Evolutionary conservation across 2,329 filamentous ascomycete genomes (phyloP).

Genomic region (Aspergillus flavus): DNA sequence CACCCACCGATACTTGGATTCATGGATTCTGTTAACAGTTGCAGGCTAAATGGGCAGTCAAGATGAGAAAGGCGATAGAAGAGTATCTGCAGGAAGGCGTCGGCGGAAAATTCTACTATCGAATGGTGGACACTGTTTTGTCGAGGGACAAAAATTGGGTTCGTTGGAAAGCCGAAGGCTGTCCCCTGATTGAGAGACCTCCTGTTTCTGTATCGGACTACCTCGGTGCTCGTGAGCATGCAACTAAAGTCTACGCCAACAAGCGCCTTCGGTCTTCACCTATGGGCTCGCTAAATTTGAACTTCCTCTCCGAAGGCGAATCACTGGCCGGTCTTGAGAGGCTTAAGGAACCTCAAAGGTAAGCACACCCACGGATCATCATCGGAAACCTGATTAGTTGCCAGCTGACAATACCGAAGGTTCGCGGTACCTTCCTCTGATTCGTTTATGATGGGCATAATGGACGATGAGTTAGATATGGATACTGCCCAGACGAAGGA

Average conservation of each 20-base stretch:
- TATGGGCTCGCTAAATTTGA: constrained; percentile 73
- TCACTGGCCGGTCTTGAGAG: constrained; percentile 65
- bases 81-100: constrained; percentile 77
- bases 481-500: constrained; percentile 72
- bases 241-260: constrained; percentile 67
- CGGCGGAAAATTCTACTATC: constrained; percentile 90
- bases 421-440: constrained; percentile 71
- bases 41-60: constrained; percentile 79
- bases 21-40: constrained; percentile 18
- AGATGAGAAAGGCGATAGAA: constrained; percentile 77
- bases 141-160: constrained; percentile 98
- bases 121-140: constrained; percentile 95
- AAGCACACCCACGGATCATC: constrained; percentile 21
- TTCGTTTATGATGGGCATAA: constrained; percentile 72
- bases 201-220: constrained; percentile 71
- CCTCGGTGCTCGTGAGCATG: constrained; percentile 66
- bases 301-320: constrained; percentile 73
- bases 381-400: not conserved
- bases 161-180: constrained; percentile 95
- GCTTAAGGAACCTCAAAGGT: constrained; percentile 65
- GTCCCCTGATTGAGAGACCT: constrained; percentile 79
- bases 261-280: constrained; percentile 71
- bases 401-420: constrained; percentile 41
- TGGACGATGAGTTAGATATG: constrained; percentile 80
- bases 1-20: not conserved